Base-by-base conservation (phyloP, 441 rosid genomes). In the Lepidium campestre region DNA sequence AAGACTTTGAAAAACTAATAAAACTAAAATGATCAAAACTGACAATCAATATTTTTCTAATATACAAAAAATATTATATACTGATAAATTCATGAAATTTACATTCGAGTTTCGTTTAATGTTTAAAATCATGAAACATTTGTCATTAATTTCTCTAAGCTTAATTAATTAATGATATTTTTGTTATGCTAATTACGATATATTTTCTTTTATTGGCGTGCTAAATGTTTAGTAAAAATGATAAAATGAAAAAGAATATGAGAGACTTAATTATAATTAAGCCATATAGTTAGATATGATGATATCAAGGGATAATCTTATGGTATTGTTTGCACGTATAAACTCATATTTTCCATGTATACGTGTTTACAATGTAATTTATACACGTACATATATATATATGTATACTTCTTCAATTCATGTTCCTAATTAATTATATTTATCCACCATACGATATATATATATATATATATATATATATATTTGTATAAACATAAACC, bases 301-400 rank as follows among this genome's bases (percentile, higher is more conserved):
- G 54, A 63, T 64, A 29, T 48, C 15, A 56, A 22, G n/a, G 23
- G 70, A 47, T 63, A 63, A 63, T 57, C 60, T 64, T 71, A 64
- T 71, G 75, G 54, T 48, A 32, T 64, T 71, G 67, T 72, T 72
- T 65, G 76, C 76, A 72, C 71, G 67, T 65, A 65, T 72, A 58
- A 40, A 57, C 71, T 7, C 35, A 57, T 34, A 29, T 18, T 35
- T 46, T 19, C 45, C 11, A n/a, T 53, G 14, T 31, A 57, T 57
- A 72, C 71, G 71, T 57, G 66, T 49, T 48, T 58, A 48, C 1
- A 2, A n/a, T 58, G 25, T 27, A 49, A 41, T 34, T 41, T 10
- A 42, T 10, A 65, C 76, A 65, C 71, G 76, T 72, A 57, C 19
- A 49, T 65, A 14, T 40, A 69, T n/a, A n/a, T 72, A 57, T 14